Evolutionary conservation across 345 rosid genomes (phyloP).

Genomic region (Populus tremula): DNA sequence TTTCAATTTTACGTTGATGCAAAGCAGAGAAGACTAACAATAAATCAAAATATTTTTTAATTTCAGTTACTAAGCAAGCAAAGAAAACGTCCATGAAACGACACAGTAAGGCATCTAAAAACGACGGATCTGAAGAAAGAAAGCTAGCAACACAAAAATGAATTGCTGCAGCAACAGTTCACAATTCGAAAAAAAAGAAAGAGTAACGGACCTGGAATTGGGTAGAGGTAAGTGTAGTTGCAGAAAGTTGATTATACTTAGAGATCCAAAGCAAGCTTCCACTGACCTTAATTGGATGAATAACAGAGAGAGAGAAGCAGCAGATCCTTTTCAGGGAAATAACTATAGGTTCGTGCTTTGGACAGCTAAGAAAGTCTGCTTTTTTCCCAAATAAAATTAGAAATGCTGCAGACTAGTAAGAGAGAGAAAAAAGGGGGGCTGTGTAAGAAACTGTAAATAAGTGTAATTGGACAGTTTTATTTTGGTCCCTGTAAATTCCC

Average conservation of each 20-base stretch:
- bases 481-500: too few species aligned
- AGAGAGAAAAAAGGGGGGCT: too few species aligned
- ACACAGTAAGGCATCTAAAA: neutral
- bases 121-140: constrained; percentile 37
- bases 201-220: constrained; percentile 24
- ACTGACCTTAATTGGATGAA: too few species aligned
- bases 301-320: too few species aligned
- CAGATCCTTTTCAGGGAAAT: too few species aligned
- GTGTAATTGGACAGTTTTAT: too few species aligned
- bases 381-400: too few species aligned
- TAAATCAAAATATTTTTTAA: neutral
- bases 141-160: neutral
- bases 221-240: neutral
- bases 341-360: too few species aligned
- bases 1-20: neutral
- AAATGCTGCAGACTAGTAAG: too few species aligned
- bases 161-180: neutral
- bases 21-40: too few species aligned
- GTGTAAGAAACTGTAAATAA: too few species aligned
- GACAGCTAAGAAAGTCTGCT: too few species aligned
- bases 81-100: neutral
- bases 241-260: neutral
- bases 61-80: neutral
- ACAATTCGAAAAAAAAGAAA: neutral
- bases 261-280: neutral